A percentile compares a stretch with the other conserved stretches of the same genome.
These are phyloP conservation scores for Mucor plumbeus DNA, from an alignment of 371 early-diverging fungal species.

Conservation along the genomic window DNA sequence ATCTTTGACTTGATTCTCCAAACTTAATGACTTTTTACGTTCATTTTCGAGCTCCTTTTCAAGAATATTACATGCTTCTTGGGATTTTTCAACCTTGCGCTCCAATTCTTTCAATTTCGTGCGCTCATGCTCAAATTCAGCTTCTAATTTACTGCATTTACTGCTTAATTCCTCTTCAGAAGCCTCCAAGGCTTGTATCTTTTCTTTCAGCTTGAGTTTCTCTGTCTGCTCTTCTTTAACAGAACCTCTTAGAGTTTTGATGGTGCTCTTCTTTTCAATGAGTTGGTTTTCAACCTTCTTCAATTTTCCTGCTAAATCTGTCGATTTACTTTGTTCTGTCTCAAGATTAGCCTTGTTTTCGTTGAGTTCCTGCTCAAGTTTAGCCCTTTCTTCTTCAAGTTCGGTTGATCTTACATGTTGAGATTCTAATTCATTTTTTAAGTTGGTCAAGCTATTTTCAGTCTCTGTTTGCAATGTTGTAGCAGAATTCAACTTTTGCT, in stretches of 20 bases:
- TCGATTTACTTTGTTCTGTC: background rate
- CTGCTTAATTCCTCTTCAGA: background rate
- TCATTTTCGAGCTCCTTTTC: conserved; percentile 9
- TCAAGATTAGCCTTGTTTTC: background rate
- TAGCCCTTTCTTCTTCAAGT: background rate
- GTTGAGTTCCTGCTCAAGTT: background rate
- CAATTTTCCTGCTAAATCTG: background rate
- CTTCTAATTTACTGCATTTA: background rate
- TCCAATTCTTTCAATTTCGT: background rate
- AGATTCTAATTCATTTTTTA: background rate
- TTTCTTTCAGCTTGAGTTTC: conserved; percentile 1
- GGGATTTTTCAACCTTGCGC: background rate
- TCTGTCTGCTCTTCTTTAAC: conserved; percentile 4
- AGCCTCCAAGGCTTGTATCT: conserved; percentile 8
- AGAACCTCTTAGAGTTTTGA: background rate
- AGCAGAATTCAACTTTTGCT: background rate
- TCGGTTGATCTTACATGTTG: background rate
- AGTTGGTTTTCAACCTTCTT: background rate
- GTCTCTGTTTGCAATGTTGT: background rate
- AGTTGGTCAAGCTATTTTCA: background rate
- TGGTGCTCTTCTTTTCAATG: background rate
- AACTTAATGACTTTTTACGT: background rate
- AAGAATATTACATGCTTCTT: background rate
- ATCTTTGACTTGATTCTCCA: conserved; percentile 6
- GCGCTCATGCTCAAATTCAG: conserved; percentile 5